Evolutionary conservation across 768 basidiomycete genomes (phyloP).

Genomic region (Solioccasus polychromus): DNA sequence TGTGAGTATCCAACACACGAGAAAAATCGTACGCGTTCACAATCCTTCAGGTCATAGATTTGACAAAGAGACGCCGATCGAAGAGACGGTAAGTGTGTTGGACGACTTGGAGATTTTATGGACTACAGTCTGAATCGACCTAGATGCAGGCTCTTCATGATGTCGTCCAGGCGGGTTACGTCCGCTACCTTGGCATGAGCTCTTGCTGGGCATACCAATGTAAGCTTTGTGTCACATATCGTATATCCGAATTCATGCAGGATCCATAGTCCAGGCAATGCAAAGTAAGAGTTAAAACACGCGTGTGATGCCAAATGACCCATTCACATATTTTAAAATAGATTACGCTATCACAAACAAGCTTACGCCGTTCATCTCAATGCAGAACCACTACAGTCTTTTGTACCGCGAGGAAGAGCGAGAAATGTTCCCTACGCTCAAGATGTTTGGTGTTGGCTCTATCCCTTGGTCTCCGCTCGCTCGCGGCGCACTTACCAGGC

Average conservation of each 20-base stretch:
- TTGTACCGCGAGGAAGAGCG: conserved; percentile 61
- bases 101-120: neutral
- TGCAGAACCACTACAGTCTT: conserved; percentile 61
- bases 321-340: conserved; percentile 10
- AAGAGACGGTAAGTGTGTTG: conserved; percentile 34
- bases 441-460: conserved; percentile 43
- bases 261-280: conserved; percentile 35
- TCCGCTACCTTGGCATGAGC: conserved; percentile 45
- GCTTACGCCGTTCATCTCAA: conserved; percentile 55
- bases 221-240: conserved; percentile 10
- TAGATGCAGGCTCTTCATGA: conserved; percentile 51
- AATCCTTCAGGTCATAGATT: conserved; percentile 42
- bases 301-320: neutral
- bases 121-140: neutral
- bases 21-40: neutral
- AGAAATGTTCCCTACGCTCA: conserved; percentile 54
- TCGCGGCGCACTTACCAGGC: conserved; percentile 35
- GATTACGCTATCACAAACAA: conserved; percentile 42
- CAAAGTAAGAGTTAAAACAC: conserved; percentile 28
- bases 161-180: conserved; percentile 47
- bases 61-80: conserved; percentile 49
- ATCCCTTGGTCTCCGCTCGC: conserved; percentile 47
- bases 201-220: conserved; percentile 43
- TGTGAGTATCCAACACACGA: conserved; percentile 25
- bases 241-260: conserved; percentile 1